Evolutionary conservation across 1,284 basidiomycete species (phyloP).

Genomic region (Heimioporus retisporus): DNA sequence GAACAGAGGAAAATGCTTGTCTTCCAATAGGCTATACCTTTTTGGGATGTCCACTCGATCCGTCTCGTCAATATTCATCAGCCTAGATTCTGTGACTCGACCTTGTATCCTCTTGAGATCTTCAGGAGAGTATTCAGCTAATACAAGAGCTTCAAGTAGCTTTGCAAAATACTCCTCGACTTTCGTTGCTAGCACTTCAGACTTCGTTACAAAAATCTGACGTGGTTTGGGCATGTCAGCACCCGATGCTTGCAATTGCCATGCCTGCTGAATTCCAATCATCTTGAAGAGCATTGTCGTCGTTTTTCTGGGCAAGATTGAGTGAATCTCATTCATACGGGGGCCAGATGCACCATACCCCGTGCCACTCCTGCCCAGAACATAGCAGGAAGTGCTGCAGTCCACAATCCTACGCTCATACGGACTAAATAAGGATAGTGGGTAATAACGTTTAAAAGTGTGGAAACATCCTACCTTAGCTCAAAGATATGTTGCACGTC

Average conservation of each 20-base stretch:
- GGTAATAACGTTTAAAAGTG: not conserved
- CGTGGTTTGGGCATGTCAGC: constrained; percentile 54
- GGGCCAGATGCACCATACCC: constrained; percentile 55
- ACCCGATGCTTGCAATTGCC: constrained; percentile 42
- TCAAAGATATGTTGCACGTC: constrained; percentile 64
- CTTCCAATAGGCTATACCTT: constrained; percentile 66
- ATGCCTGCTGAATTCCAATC: constrained; percentile 68
- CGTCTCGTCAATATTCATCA: constrained; percentile 62
- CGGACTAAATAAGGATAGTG: constrained; percentile 46
- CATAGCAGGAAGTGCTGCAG: constrained; percentile 70
- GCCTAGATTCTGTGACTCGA: constrained; percentile 43
- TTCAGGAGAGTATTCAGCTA: constrained; percentile 49
- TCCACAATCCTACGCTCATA: constrained; percentile 73
- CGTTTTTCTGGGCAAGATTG: constrained; percentile 63
- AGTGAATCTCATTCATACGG: not conserved
- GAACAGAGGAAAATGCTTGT: constrained; percentile 78
- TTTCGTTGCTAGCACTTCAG: constrained; percentile 68
- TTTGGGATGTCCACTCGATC: constrained; percentile 61
- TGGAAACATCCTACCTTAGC: constrained; percentile 57
- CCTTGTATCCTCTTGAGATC: constrained; percentile 46
- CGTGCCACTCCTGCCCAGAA: constrained; percentile 78
- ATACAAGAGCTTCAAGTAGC: constrained; percentile 58
- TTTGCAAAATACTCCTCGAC: constrained; percentile 74
- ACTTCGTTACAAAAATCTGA: constrained; percentile 82
- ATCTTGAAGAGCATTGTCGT: constrained; percentile 83